phyloP scores from a whole-genome alignment of 148 eudicot genomes.

The Beta vulgaris region DNA sequence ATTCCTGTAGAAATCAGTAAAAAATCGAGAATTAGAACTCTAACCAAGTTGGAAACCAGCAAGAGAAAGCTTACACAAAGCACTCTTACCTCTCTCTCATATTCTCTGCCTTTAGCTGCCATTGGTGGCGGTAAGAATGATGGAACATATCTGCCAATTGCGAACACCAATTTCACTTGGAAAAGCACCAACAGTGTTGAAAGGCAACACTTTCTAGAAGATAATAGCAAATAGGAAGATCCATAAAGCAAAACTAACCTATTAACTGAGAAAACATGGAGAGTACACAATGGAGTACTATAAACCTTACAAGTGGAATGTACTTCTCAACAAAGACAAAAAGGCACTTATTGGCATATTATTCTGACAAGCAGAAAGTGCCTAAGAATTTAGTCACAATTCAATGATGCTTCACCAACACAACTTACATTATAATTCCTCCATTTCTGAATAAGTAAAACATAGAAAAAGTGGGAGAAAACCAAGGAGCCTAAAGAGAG shows the following conservation, averaged over 20 bases:
- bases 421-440: too few species aligned
- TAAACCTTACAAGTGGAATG: not conserved
- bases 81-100: slow-evolving; percentile 71
- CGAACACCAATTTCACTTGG: slow-evolving; percentile 30
- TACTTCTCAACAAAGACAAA: too few species aligned
- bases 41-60: slow-evolving; percentile 1
- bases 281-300: not conserved
- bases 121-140: slow-evolving; percentile 95
- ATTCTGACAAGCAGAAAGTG: too few species aligned
- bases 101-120: slow-evolving; percentile 79
- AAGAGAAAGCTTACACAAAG: slow-evolving; percentile 18
- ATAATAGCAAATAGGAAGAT: not conserved
- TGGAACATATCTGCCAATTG: slow-evolving; percentile 88
- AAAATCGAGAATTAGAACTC: slow-evolving; percentile 15
- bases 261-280: not conserved
- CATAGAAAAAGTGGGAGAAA: too few species aligned
- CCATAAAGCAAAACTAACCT: not conserved
- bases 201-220: not conserved
- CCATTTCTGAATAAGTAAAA: too few species aligned
- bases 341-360: too few species aligned
- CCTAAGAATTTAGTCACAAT: too few species aligned
- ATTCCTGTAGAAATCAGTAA: slow-evolving; percentile 35
- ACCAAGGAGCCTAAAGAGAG: too few species aligned
- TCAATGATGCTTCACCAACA: too few species aligned
- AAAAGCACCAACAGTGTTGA: slow-evolving; percentile 3